Evolutionary conservation across 1,139 yeast species (phyloP).

Genomic region (Pichia sp.): DNA sequence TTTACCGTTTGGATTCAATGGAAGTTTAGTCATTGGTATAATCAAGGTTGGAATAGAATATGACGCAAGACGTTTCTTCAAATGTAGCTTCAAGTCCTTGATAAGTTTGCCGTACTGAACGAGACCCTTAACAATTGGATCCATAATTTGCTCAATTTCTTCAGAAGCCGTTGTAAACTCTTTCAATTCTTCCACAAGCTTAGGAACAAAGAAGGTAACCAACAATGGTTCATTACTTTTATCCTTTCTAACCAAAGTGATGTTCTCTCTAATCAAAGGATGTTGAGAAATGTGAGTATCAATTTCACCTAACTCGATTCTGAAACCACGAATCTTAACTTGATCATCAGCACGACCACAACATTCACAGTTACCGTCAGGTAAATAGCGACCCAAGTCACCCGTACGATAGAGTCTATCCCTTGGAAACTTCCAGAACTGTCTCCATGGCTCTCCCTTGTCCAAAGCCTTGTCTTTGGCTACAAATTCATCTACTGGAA

Average conservation of each 20-base stretch:
- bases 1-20: constrained; percentile 97
- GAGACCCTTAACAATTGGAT: constrained; percentile 73
- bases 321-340: constrained; percentile 95
- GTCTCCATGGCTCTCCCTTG: constrained; percentile 60
- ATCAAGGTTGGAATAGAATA: constrained; percentile 92
- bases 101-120: constrained; percentile 70
- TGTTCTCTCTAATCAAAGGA: constrained; percentile 82
- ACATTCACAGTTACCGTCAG: constrained; percentile 97
- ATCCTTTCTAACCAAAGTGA: constrained; percentile 89
- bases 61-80: constrained; percentile 83
- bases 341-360: constrained; percentile 99
- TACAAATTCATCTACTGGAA: constrained; percentile 52
- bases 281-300: constrained; percentile 96
- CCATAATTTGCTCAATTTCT: constrained; percentile 39
- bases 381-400: constrained; percentile 91
- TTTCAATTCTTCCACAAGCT: constrained; percentile 50
- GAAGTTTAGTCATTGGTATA: constrained; percentile 79
- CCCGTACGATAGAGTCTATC: constrained; percentile 96
- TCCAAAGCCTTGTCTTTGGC: constrained; percentile 39
- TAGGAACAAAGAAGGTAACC: constrained; percentile 89
- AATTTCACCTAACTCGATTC: constrained; percentile 97
- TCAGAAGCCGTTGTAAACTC: constrained; percentile 39
- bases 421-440: constrained; percentile 86
- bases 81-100: constrained; percentile 70
- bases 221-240: constrained; percentile 88